Evolutionary conservation across 2,329 filamentous ascomycete genomes (phyloP), one percentile per base, ranked within the genome.

Genomic region (Aureobasidium pullulans): DNA sequence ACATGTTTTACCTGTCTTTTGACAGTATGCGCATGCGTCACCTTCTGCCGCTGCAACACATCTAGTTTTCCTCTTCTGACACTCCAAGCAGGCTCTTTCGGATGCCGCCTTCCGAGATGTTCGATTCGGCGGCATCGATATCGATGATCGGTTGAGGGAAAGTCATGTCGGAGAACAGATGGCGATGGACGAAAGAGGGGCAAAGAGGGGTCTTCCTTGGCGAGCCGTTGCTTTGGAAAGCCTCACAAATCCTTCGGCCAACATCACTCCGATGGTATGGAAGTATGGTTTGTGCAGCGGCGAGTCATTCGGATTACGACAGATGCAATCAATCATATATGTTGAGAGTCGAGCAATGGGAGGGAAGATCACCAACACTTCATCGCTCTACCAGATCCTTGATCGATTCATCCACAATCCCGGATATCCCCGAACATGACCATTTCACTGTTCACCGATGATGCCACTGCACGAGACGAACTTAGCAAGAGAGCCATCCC

Each of bases 21-120:
- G 62, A 62, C 68, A 71, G 47, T 71, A 73, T 10, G 65, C 63
- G 49, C 71, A 72, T 16, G 65, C 63, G 70, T 34, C 72, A 70
- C 5, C 72, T 69, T n/a, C 67, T 73, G 11, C 66, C 68, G 46
- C 54, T 4, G 50, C 54, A 8, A 61, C 46, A 16, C 62, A 63
- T 56, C 42, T 59, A 19, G 58, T 61, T 43, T 63, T 63, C 10
- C 62, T 56, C 47, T 61, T 61, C 50, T 63, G 62, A 16, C 62
- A 63, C 28, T 61, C 52, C 39, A 59, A 42, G 29, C 62, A 63
- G 8, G 62, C 62, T 8, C 57, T 50, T 23, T 62, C 57, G 37
- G 60, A 43, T 7, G 13, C 32, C 6, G 46, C 9, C 23, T 19
- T 48, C 57, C 46, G 57, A 29, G 8, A 9, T 43, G 44, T 59